Base-by-base conservation (phyloP, 2,329 filamentous ascomycete species). In the Ophiostoma pallidulum region DNA sequence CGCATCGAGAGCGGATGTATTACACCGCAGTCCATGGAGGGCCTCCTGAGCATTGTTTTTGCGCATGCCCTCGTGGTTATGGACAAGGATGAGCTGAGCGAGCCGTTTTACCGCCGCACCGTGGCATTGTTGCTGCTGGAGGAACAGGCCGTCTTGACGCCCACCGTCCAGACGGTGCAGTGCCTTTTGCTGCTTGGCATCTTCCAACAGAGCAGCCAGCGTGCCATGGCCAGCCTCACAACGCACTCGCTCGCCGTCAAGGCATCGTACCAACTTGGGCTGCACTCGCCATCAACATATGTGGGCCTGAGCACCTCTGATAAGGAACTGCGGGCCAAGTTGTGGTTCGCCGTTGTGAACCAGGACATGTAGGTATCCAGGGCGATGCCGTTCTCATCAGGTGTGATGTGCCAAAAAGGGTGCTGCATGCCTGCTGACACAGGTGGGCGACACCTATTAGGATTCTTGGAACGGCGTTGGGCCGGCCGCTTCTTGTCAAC, bases 171-270 rank as follows among this genome's bases (percentile, higher is more conserved):
- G 16, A 45, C 52, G 59, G 62, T 65, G 7, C 62, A 64, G 49
- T 53, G 59, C 1, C 44, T 65, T 18, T 54, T 65, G 5, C 56
- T 65, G 1, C 51, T 64, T 2, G 53, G 57, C 2, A 61, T 54
- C 31, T 65, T 60, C 32, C 59, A 64, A 28, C 62, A 65, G 40
- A 64, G 63, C 31, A 63, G 53, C n/a, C 60, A 63, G 39, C 54
- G 61, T 3, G 59, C 62, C 8, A 60, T 61, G 46, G 59, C 61
- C 22, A 64, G 61, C 41, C 57, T 59, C 49, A 56, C 60, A 4
- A 58, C 57, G 1, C 61, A 64, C 40, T 57, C 59, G 1, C 51
- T 63, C 3, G 56, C 57, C 1, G 62, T 65, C 33, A 61, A 62
- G 26, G 54, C 59, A 0, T 53, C 60, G 1, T 64, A 62, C 40